phyloP scores from a whole-genome alignment of 805 yeast species.

The Phaffomyces antillensis region DNA sequence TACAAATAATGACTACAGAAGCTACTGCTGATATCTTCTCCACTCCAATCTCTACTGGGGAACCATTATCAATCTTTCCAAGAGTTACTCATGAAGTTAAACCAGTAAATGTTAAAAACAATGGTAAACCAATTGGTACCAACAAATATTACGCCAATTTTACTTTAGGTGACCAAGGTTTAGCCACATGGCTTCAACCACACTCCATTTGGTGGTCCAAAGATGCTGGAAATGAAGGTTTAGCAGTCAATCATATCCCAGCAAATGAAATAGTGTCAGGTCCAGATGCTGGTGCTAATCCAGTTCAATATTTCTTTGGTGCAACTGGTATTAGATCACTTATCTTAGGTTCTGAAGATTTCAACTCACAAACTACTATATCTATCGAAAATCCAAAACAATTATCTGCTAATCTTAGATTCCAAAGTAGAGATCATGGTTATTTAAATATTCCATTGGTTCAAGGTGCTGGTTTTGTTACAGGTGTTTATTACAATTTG shows the following conservation, averaged over 20 bases:
- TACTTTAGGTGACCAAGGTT: constrained; percentile 55
- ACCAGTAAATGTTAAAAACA: constrained; percentile 22
- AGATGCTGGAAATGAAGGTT: constrained; percentile 42
- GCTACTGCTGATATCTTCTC: constrained; percentile 30
- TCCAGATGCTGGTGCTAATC: constrained; percentile 45
- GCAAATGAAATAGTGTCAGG: constrained; percentile 61
- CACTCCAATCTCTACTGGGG: constrained; percentile 33
- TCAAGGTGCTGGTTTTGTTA: constrained; percentile 79
- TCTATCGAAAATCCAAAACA: constrained; percentile 26
- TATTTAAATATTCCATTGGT: constrained; percentile 52
- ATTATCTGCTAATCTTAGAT: constrained; percentile 26
- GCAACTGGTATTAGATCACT: constrained; percentile 63
- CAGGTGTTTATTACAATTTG: constrained; percentile 52
- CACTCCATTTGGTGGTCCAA: constrained; percentile 65
- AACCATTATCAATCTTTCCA: constrained; percentile 38
- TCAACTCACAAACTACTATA: constrained; percentile 24
- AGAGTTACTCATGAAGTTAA: constrained; percentile 22
- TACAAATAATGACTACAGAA: constrained; percentile 11
- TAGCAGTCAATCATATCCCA: constrained; percentile 61
- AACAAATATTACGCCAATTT: constrained; percentile 76
- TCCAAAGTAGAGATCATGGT: constrained; percentile 26
- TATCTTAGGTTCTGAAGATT: constrained; percentile 40
- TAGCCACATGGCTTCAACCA: constrained; percentile 79
- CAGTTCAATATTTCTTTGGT: constrained; percentile 56
- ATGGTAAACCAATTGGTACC: constrained; percentile 49